Percentiles rank a stretch among this genome's conserved stretches.
These are phyloP conservation scores for Pulicaria dysenterica DNA, from an alignment of 129 eudicot genomes.

Conservation along the genomic window DNA sequence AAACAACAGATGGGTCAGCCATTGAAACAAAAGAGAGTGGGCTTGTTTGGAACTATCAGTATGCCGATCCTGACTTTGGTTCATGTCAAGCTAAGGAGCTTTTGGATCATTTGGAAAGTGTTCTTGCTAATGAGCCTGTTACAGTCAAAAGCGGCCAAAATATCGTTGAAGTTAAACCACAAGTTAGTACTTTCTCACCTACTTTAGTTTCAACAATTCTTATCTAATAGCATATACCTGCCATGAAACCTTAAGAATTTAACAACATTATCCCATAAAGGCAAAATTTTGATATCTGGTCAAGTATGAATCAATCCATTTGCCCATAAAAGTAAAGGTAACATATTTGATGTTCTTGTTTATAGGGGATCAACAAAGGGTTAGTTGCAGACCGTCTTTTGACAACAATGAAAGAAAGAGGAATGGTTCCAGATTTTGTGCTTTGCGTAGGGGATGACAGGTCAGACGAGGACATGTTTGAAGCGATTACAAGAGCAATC, in stretches of 20 bases:
- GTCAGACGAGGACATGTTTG: slow-evolving; percentile 96
- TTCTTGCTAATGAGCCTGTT: slow-evolving; percentile 93
- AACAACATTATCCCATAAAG: background rate
- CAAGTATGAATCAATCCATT: background rate
- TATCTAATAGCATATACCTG: background rate
- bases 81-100: slow-evolving; percentile 95
- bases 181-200: slow-evolving; percentile 46
- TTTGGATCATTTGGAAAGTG: slow-evolving; percentile 88
- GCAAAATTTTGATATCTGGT: background rate
- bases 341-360: background rate
- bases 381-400: slow-evolving; percentile 75
- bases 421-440: slow-evolving; percentile 80
- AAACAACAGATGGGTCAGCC: slow-evolving; percentile 89
- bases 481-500: slow-evolving; percentile 65
- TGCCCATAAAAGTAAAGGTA: slow-evolving; percentile 4
- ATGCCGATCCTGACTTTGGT: slow-evolving; percentile 92
- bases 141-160: slow-evolving; percentile 86
- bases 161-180: slow-evolving; percentile 90
- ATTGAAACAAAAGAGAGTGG: slow-evolving; percentile 79
- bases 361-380: slow-evolving; percentile 87
- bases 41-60: slow-evolving; percentile 90
- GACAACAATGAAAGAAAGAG: slow-evolving; percentile 57
- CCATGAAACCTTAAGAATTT: background rate
- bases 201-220: background rate
- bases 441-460: slow-evolving; percentile 89